Evolutionary conservation across 1,139 yeast species (phyloP), one percentile per base, ranked within the genome.

Genomic region (Zygosaccharomyces sapae): DNA sequence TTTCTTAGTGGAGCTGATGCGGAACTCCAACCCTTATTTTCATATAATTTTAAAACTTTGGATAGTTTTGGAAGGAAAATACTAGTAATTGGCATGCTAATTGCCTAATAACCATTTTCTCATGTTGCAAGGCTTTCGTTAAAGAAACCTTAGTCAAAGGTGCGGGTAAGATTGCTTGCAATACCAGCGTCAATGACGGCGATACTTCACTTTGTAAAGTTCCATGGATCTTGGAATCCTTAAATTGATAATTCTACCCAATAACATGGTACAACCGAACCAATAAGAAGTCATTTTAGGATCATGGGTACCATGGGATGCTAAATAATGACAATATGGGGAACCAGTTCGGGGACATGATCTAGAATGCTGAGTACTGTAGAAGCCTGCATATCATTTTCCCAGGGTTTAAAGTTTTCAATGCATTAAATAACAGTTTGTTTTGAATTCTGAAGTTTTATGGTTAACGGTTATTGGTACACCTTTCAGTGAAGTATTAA

Each of bases 351-450:
- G 1, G 87, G 84, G 41, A 80, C 73, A 30, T 70, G 60, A 2
- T 66, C 52, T 38, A 90, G 68, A 13, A 85, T 74, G n/a, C 69
- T 63, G 7, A 79, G 60, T 1, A 76, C 76, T 24, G 85, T 71
- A 33, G 76, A 75, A 48, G 83, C 70, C 56, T 88, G 95, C 30
- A 69, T 55, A 13, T 74, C 74, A 52, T 85, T 83, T 53, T 86
- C 90, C 87, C 92, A 84, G 0, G 97, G 95, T 59, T 86, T 87
- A 54, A 90, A 71, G 22, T 75, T 70, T 81, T 80, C 20, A 88
- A 62, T 6, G 88, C 67, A 2, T 82, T 75, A 57, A 80, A 81
- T 3, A 89, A 66, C 33, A 84, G 70, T 58, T 83, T 83, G 63
- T 90, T 90, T 57, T 81, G 75, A 31, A 84, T 70, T 54, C 70